phyloP scores from a whole-genome alignment of 2,329 filamentous ascomycete species.

The Tolypocladium tundrense region DNA sequence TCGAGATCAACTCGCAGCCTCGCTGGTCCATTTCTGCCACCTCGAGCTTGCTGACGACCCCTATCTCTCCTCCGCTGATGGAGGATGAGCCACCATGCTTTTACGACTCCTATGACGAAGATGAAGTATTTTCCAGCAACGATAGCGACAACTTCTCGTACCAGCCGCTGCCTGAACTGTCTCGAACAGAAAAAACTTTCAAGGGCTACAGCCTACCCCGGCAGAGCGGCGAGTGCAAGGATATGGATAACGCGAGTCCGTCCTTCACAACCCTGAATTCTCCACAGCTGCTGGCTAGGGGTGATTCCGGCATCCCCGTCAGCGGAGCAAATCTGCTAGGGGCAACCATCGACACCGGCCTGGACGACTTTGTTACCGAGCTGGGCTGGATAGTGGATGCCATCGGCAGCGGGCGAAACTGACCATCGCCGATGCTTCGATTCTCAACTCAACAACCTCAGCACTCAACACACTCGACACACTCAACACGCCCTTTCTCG shows the following conservation, averaged over 20 bases:
- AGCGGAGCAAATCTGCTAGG: slow-evolving; percentile 18
- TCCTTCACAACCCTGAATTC: slow-evolving; percentile 9
- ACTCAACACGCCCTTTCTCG: not conserved
- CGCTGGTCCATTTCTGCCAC: slow-evolving; percentile 17
- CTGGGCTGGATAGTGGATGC: slow-evolving; percentile 41
- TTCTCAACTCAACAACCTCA: not conserved
- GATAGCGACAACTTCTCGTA: slow-evolving; percentile 24
- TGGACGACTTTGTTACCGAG: slow-evolving; percentile 33
- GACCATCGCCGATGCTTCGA: not conserved
- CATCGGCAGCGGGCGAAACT: slow-evolving; percentile 25
- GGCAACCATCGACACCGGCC: slow-evolving; percentile 23
- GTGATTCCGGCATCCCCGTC: slow-evolving; percentile 9
- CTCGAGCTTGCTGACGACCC: slow-evolving; percentile 20
- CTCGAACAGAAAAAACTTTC: slow-evolving; percentile 12
- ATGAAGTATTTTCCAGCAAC: slow-evolving; percentile 24
- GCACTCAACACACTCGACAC: not conserved
- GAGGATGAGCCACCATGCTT: slow-evolving; percentile 34
- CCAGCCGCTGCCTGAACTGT: slow-evolving; percentile 9
- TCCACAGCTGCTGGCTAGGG: slow-evolving; percentile 13
- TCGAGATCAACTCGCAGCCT: slow-evolving; percentile 12
- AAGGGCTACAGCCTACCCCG: slow-evolving; percentile 38
- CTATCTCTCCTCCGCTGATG: slow-evolving; percentile 25
- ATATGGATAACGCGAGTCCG: not conserved
- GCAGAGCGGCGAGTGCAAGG: slow-evolving; percentile 12
- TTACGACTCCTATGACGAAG: slow-evolving; percentile 34